Evolutionary conservation across 768 basidiomycete species (phyloP).

Genomic region (Clavaria fumosa): DNA sequence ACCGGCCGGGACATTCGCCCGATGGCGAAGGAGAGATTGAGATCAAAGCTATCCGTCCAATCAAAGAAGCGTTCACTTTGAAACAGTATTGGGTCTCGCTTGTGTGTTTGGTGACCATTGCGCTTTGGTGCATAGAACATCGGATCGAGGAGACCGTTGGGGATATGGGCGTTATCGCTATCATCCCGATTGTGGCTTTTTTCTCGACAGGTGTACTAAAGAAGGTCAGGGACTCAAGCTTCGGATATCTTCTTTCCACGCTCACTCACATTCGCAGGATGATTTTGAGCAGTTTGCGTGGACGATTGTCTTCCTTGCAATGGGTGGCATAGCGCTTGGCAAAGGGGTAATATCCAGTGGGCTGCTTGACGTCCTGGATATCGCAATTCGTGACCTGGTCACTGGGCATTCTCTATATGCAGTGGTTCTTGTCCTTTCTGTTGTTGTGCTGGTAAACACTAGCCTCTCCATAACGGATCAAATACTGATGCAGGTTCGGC

Average conservation of each 20-base stretch:
- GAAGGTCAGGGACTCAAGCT: conserved; percentile 40
- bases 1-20: conserved; percentile 55
- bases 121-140: conserved; percentile 80
- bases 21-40: conserved; percentile 65
- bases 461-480: conserved; percentile 26
- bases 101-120: conserved; percentile 75
- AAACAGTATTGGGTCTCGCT: conserved; percentile 86
- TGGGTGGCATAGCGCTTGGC: conserved; percentile 96
- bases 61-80: conserved; percentile 61
- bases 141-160: conserved; percentile 62
- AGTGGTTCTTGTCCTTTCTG: conserved; percentile 57
- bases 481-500: conserved; percentile 2
- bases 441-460: conserved; percentile 48
- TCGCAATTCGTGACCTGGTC: conserved; percentile 40
- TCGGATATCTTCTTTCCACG: not conserved
- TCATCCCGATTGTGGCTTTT: conserved; percentile 85
- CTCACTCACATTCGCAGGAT: conserved; percentile 32
- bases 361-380: conserved; percentile 65
- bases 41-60: conserved; percentile 74
- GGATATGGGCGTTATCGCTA: conserved; percentile 95
- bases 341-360: conserved; percentile 87
- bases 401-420: conserved; percentile 46
- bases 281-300: conserved; percentile 92
- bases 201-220: conserved; percentile 88
- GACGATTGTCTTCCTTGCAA: conserved; percentile 91